Evolutionary conservation across 495 filamentous ascomycete species (phyloP).

Genomic region (Lasiosphaeria ovina): DNA sequence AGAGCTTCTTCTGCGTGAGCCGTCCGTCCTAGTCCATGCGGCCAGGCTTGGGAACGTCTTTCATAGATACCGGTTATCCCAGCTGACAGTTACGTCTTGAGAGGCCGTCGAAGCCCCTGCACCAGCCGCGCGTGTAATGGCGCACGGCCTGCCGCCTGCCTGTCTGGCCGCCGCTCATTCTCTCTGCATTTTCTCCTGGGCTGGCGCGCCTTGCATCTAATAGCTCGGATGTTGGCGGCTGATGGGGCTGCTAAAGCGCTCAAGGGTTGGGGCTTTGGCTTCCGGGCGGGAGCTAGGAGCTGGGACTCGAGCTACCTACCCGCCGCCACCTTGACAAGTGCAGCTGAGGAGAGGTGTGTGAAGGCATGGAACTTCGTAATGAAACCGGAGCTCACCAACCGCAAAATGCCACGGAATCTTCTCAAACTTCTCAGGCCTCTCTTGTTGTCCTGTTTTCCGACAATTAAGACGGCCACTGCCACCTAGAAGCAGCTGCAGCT

Average conservation of each 20-base stretch:
- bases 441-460: neutral
- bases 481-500: conserved; percentile 21
- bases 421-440: neutral
- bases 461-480: conserved; percentile 5
- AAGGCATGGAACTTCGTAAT: too few relatives aligned
- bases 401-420: too few relatives aligned
- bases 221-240: conserved; percentile 8
- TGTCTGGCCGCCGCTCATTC: too few relatives aligned
- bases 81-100: conserved; percentile 1
- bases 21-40: too few relatives aligned
- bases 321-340: too few relatives aligned
- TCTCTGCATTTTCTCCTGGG: neutral
- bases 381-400: too few relatives aligned
- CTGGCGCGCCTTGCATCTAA: conserved; percentile 17
- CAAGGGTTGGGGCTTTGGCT: conserved; percentile 10
- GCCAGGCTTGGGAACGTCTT: too few relatives aligned
- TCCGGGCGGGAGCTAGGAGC: neutral
- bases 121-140: conserved; percentile 19
- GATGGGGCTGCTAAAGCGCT: neutral
- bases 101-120: neutral
- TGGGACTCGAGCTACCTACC: too few relatives aligned
- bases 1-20: too few relatives aligned
- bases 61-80: too few relatives aligned
- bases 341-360: too few relatives aligned
- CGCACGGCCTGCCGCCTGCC: neutral